These are phyloP conservation scores for Royoungia palumana DNA, from an alignment of 768 basidiomycete species.

Conservation along the genomic window DNA sequence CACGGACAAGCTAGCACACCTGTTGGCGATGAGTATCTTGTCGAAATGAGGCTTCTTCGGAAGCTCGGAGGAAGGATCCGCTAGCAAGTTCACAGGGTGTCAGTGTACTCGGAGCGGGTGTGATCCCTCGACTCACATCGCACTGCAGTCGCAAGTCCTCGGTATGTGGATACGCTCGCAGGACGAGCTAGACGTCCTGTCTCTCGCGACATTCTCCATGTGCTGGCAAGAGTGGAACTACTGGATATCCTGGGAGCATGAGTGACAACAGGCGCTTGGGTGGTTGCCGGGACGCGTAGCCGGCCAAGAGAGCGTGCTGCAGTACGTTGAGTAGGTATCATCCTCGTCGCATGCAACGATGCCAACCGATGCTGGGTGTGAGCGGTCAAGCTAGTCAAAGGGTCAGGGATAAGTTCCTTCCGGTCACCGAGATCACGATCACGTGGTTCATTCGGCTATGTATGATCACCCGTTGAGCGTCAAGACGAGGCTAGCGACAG, in stretches of 20 bases:
- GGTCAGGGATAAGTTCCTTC: constrained; percentile 31
- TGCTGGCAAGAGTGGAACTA: constrained; percentile 6
- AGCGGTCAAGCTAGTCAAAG: no score
- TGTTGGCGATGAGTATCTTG: constrained; percentile 90
- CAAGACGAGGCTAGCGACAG: no score
- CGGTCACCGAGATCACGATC: constrained; percentile 14
- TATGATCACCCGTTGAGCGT: no score
- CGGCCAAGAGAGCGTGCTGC: constrained; percentile 23
- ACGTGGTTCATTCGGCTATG: constrained; percentile 13
- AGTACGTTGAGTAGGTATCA: constrained; percentile 33
- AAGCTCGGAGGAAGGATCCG: not conserved
- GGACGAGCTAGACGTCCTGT: not conserved
- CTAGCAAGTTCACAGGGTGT: not conserved
- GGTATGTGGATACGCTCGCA: not conserved
- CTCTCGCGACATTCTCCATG: not conserved
- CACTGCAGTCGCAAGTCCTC: constrained; percentile 17
- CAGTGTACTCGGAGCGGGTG: not conserved
- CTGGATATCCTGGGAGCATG: constrained; percentile 5
- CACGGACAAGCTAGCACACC: constrained; percentile 36
- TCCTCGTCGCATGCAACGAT: not conserved
- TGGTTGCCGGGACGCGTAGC: constrained; percentile 14
- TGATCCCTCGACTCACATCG: constrained; percentile 12
- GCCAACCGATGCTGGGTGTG: no score
- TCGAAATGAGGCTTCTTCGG: constrained; percentile 61
- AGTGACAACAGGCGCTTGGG: constrained; percentile 5